Evolutionary conservation across 495 filamentous ascomycete species (phyloP).

Genomic region (Trypethelium eluteriae): DNA sequence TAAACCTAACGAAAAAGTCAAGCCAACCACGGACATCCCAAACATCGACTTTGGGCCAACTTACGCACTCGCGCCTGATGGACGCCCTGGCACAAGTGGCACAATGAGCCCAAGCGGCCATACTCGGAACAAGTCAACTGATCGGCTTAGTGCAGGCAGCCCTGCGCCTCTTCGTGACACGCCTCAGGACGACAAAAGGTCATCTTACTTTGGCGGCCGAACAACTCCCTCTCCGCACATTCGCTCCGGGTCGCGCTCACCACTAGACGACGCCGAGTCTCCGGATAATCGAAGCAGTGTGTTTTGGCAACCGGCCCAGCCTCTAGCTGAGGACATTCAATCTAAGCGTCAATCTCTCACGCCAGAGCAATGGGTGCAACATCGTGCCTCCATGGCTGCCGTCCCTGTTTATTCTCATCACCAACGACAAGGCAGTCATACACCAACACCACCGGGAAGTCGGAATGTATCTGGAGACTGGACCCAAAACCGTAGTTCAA

Average conservation of each 20-base stretch:
- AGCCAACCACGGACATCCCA: constrained; percentile 50
- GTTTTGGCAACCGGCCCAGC: constrained; percentile 66
- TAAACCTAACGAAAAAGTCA: neutral
- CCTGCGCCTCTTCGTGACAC: constrained; percentile 8
- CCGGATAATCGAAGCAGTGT: constrained; percentile 22
- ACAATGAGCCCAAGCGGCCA: constrained; percentile 34
- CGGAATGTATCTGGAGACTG: constrained; percentile 6
- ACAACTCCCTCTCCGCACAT: constrained; percentile 18
- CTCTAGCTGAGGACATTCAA: constrained; percentile 5
- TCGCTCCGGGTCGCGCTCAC: constrained; percentile 6
- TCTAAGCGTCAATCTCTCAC: constrained; percentile 39
- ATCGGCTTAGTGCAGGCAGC: constrained; percentile 10
- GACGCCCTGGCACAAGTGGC: constrained; percentile 37
- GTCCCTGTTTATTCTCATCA: constrained; percentile 44
- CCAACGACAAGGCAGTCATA: constrained; percentile 31
- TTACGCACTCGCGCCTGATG: constrained; percentile 48
- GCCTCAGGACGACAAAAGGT: constrained; percentile 19
- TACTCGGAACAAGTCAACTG: constrained; percentile 26
- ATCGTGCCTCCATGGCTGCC: constrained; percentile 51
- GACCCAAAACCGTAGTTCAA: constrained; percentile 17
- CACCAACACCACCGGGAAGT: constrained; percentile 33
- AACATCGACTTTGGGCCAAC: constrained; percentile 84
- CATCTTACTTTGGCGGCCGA: constrained; percentile 23
- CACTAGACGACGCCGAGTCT: neutral
- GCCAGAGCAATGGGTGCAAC: constrained; percentile 81